phyloP scores from a whole-genome alignment of 148 eudicot species.

The Camellia sinensis region DNA sequence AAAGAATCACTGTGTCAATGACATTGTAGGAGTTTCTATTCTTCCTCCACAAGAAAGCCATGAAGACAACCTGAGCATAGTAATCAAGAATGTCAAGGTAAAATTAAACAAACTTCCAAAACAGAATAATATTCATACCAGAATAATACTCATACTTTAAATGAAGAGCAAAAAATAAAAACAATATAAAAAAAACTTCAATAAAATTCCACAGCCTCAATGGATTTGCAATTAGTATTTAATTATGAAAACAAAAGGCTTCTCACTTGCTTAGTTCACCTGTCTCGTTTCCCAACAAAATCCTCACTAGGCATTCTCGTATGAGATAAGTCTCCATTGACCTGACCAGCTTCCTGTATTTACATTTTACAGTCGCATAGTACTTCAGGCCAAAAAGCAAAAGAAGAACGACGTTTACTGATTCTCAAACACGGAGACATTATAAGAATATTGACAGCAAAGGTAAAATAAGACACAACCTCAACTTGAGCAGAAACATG shows the following conservation, averaged over 20 bases:
- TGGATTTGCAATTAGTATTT: not conserved
- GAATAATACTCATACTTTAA: not conserved
- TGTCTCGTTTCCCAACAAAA: slow-evolving; percentile 33
- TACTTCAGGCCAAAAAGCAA: not conserved
- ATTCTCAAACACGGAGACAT: slow-evolving; percentile 5
- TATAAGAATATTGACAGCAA: slow-evolving; percentile 7
- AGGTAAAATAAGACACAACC: slow-evolving; percentile 17
- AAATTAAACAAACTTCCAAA: not conserved
- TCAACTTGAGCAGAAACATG: slow-evolving; percentile 30
- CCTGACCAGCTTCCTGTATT: slow-evolving; percentile 38
- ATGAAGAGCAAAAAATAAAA: not conserved
- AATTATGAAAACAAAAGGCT: slow-evolving; percentile 15
- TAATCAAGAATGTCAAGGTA: not conserved
- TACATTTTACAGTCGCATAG: slow-evolving; percentile 17
- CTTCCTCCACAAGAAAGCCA: not conserved
- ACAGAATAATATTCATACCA: not conserved
- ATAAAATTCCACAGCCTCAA: not conserved
- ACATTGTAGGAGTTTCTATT: not conserved
- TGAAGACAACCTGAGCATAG: not conserved
- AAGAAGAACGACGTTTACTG: slow-evolving; percentile 1
- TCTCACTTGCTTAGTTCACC: slow-evolving; percentile 72
- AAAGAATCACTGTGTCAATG: not conserved
- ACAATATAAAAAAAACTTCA: not conserved
- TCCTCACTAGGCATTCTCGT: slow-evolving; percentile 17
- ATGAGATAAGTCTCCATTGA: slow-evolving; percentile 22